These are phyloP conservation scores for Stellera chamaejasme DNA, from an alignment of 345 rosid species.

Conservation along the genomic window DNA sequence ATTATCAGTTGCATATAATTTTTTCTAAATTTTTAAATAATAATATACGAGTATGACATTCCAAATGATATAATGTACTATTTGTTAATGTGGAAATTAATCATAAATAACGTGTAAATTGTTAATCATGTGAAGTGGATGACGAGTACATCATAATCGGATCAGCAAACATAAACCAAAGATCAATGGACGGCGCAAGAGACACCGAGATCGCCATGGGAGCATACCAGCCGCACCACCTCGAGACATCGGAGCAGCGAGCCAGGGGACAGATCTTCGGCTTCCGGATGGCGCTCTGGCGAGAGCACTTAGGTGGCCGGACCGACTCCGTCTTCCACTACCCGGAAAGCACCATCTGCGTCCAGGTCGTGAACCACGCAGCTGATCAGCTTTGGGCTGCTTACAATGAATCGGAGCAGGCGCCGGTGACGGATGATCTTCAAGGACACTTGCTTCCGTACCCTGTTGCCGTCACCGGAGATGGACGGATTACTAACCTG, in stretches of 20 bases:
- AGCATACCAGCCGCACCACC: conserved; percentile 11
- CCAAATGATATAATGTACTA: not conserved
- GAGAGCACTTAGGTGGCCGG: conserved; percentile 4
- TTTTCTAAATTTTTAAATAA: not conserved
- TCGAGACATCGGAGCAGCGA: not conserved
- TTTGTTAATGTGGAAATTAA: not conserved
- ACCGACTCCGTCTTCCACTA: not conserved
- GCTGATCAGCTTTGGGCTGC: conserved; percentile 7
- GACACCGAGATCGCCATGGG: conserved; percentile 16
- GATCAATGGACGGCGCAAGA: conserved; percentile 19
- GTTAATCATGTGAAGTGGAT: conserved; percentile 2
- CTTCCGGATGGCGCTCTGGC: conserved; percentile 13
- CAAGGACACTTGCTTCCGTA: conserved; percentile 12
- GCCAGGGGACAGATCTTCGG: conserved; percentile 9
- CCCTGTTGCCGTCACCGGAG: conserved; percentile 2
- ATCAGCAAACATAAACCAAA: conserved; percentile 15
- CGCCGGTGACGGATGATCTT: conserved; percentile 2
- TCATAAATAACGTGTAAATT: too few relatives aligned
- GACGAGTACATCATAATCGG: conserved; percentile 16
- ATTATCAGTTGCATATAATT: too few relatives aligned
- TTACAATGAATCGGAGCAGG: not conserved
- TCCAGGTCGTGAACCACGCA: not conserved
- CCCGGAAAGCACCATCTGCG: conserved; percentile 5
- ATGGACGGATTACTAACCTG: not conserved
- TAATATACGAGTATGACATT: too few relatives aligned